Evolutionary conservation across 2,329 filamentous ascomycete species (phyloP), one percentile per base, ranked within the genome.

Genomic region (Penicillium sp.): DNA sequence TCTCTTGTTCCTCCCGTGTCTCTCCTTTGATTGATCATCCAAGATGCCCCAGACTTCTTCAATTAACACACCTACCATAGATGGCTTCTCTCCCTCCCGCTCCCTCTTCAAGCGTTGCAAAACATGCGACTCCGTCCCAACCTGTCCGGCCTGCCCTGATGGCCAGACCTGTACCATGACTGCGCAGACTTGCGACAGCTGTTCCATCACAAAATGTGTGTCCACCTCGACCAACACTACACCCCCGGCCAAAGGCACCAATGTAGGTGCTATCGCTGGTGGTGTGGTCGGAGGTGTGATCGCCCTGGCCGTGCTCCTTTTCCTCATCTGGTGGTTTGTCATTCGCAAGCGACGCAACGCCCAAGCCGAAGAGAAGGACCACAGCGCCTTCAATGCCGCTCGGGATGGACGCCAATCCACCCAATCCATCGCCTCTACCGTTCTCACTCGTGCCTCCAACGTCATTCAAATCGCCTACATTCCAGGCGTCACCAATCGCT

Each of bases 381-480:
- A 81, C 62, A 84, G 64, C 75, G 80, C 66, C 80, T 85, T 83
- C 73, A 82, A 77, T 60, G 83, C 82, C 68, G 80, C 82, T 68
- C 77, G 84, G 66, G 85, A 87, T 69, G 84, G 88, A 67, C 85
- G 93, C 69, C 86, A 90, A 59, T 95, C 93, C 12, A 91, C 91
- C n/a, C 89, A 94, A 72, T 98, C 94, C 13, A 92, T 99, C 74
- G 95, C 95, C 17, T 97, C 93, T 10, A 98, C 94, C 28, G 93
- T 98, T 62, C 86, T 97, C 63, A 98, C 95, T 19, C 89, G 95
- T 65, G 95, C 95, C 53, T 98, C 95, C 73, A 99, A 99, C 82
- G 94, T 99, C 75, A 99, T 99, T 72, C 95, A 98, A 80, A 99
- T 99, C 79, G 95, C 95, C 59, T 99, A 98, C 78, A 98, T 99